phyloP scores from a whole-genome alignment of 2,329 filamentous ascomycete genomes.

The Aspergillus tamarii region DNA sequence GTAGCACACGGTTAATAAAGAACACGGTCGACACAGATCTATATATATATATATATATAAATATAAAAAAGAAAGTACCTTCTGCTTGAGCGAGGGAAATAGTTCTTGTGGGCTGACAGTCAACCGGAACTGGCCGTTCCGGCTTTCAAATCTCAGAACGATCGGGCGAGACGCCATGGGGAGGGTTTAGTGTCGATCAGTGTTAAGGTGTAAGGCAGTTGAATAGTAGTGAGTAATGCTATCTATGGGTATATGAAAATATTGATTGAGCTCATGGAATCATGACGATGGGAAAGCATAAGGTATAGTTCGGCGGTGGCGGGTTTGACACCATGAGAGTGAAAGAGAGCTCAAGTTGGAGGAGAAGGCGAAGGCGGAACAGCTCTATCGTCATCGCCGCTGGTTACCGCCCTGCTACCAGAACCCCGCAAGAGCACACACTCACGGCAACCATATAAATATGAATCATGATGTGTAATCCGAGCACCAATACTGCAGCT shows the following conservation, averaged over 20 bases:
- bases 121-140: conserved; percentile 89
- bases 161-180: conserved; percentile 58
- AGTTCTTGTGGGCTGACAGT: conserved; percentile 73
- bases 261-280: background rate
- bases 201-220: background rate
- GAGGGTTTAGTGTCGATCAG: background rate
- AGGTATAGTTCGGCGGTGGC: background rate
- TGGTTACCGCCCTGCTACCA: conserved; percentile 11
- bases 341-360: background rate
- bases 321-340: background rate
- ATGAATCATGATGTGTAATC: conserved; percentile 8
- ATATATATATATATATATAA: too few relatives aligned
- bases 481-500: background rate
- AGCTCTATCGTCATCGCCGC: conserved; percentile 31
- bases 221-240: background rate
- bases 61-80: conserved; percentile 33
- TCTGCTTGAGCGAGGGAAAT: conserved; percentile 63
- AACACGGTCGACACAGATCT: background rate
- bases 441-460: background rate
- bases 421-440: background rate
- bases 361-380: conserved; percentile 17
- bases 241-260: background rate
- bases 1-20: too few relatives aligned
- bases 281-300: background rate
- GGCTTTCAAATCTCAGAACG: conserved; percentile 84